Evolutionary conservation across 192 early-diverging fungal genomes (phyloP).

Genomic region (Dissophora globulifera): DNA sequence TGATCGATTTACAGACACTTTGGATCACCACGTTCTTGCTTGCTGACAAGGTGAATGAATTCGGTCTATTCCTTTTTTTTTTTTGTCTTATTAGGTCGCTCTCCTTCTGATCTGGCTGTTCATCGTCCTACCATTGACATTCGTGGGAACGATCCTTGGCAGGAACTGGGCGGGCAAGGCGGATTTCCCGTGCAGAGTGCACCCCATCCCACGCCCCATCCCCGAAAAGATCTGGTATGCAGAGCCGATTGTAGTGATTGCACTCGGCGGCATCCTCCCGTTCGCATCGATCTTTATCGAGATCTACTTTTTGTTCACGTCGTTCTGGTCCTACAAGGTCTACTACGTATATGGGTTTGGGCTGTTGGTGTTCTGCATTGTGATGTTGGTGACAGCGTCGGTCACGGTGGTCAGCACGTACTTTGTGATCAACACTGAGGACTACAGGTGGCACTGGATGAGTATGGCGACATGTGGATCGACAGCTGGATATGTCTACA

Average conservation of each 20-base stretch:
- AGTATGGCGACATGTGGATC: constrained; percentile 81
- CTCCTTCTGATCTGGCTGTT: constrained; percentile 78
- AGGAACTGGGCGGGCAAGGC: constrained; percentile 68
- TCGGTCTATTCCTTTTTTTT: not conserved
- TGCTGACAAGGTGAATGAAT: too few relatives aligned
- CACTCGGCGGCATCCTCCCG: constrained; percentile 74
- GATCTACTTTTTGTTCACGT: constrained; percentile 85
- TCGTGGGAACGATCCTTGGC: constrained; percentile 77
- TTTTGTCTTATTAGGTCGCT: constrained; percentile 59
- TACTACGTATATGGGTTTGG: constrained; percentile 88
- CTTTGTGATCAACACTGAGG: constrained; percentile 81
- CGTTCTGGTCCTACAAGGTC: constrained; percentile 80
- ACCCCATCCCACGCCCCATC: constrained; percentile 81
- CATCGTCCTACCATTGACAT: constrained; percentile 73
- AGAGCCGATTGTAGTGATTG: constrained; percentile 69
- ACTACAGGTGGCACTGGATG: constrained; percentile 88
- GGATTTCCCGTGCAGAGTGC: constrained; percentile 81
- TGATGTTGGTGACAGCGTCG: constrained; percentile 76
- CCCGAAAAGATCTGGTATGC: constrained; percentile 81
- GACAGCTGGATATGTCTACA: constrained; percentile 78
- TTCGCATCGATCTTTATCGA: constrained; percentile 88
- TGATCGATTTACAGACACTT: too few relatives aligned
- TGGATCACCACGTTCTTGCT: too few relatives aligned
- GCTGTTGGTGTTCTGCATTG: constrained; percentile 75
- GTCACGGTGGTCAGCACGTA: constrained; percentile 80